These are phyloP conservation scores for Umbelopsis isabellina DNA, from an alignment of 192 early-diverging fungal species.

Conservation along the genomic window DNA sequence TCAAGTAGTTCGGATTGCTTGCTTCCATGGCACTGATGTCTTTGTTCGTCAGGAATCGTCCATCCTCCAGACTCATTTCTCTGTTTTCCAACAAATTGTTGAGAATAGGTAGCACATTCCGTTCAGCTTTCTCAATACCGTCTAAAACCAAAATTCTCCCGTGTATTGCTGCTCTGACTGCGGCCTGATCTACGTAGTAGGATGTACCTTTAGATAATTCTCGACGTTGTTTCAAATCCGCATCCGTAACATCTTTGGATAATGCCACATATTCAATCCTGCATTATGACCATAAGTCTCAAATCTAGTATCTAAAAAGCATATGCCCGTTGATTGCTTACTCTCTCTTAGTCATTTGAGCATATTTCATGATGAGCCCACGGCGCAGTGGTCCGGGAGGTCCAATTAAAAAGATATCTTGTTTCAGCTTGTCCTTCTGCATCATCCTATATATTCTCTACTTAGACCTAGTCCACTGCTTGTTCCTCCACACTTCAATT, in stretches of 20 bases:
- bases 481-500: neutral
- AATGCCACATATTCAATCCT: slow-evolving; percentile 74
- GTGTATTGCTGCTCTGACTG: slow-evolving; percentile 64
- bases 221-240: slow-evolving; percentile 81
- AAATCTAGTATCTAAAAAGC: neutral
- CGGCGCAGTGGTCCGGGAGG: slow-evolving; percentile 73
- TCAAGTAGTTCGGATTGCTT: slow-evolving; percentile 48
- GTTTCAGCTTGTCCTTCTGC: slow-evolving; percentile 74
- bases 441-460: slow-evolving; percentile 66
- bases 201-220: slow-evolving; percentile 68
- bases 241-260: slow-evolving; percentile 76
- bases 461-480: neutral
- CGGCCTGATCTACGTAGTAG: slow-evolving; percentile 64
- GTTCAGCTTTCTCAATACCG: slow-evolving; percentile 80
- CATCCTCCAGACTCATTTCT: slow-evolving; percentile 85
- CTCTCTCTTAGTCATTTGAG: slow-evolving; percentile 62
- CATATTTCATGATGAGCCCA: slow-evolving; percentile 70
- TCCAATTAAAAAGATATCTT: slow-evolving; percentile 84
- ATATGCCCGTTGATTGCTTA: slow-evolving; percentile 11
- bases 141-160: slow-evolving; percentile 64
- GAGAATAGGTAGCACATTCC: slow-evolving; percentile 82
- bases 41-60: slow-evolving; percentile 67
- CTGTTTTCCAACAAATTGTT: slow-evolving; percentile 88
- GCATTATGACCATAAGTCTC: neutral
- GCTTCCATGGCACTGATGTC: slow-evolving; percentile 45